These are phyloP conservation scores for Batkoa obscura DNA, from an alignment of 371 early-diverging fungal genomes.

Conservation along the genomic window DNA sequence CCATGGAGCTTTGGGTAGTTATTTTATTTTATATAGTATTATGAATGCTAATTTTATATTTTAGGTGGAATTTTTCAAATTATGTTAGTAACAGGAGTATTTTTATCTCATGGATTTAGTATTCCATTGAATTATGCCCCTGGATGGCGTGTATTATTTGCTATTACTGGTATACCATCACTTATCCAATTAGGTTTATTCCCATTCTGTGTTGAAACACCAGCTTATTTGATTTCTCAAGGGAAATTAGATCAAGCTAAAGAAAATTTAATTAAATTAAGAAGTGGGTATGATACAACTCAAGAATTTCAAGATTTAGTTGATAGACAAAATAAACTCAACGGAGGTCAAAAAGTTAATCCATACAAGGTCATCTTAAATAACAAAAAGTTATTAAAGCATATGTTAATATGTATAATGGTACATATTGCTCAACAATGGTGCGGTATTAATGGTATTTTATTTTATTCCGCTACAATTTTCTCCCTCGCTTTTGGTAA, in stretches of 20 bases:
- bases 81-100: slow-evolving; percentile 55
- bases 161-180: slow-evolving; percentile 38
- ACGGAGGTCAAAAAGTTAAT: slow-evolving; percentile 9
- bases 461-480: slow-evolving; percentile 45
- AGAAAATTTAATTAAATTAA: slow-evolving; percentile 26
- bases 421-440: slow-evolving; percentile 49
- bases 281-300: slow-evolving; percentile 31
- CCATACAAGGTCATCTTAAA: slow-evolving; percentile 18
- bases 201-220: slow-evolving; percentile 54
- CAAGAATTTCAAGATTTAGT: slow-evolving; percentile 39
- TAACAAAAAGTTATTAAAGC: slow-evolving; percentile 24
- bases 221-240: slow-evolving; percentile 40
- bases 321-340: slow-evolving; percentile 5
- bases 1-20: slow-evolving; percentile 38
- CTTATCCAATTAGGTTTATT: slow-evolving; percentile 44
- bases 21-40: slow-evolving; percentile 7
- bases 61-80: slow-evolving; percentile 9
- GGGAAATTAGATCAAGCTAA: slow-evolving; percentile 36
- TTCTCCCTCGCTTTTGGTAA: slow-evolving; percentile 22
- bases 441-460: slow-evolving; percentile 70
- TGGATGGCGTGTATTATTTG: slow-evolving; percentile 43
- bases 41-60: slow-evolving; percentile 34
- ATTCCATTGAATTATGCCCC: slow-evolving; percentile 31
- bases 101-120: slow-evolving; percentile 37
- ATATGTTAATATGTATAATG: slow-evolving; percentile 23